A percentile compares a stretch with the other conserved stretches of the same genome.
phyloP scores from a whole-genome alignment of 169 alveolate species.

The Perkinsus marinus region DNA sequence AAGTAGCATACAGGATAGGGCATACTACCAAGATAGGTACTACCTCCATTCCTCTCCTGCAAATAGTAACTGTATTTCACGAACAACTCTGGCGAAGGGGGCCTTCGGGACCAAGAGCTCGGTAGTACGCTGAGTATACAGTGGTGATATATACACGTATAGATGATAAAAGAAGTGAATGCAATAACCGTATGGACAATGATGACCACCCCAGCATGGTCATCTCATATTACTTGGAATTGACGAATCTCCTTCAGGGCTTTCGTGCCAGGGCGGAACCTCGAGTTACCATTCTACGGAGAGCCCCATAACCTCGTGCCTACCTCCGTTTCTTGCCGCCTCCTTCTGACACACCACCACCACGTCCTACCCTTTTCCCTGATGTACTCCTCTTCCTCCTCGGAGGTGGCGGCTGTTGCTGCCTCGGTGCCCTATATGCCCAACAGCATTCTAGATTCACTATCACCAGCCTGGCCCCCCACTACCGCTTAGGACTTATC shows the following conservation, averaged over 20 bases:
- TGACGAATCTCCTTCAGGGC: background rate
- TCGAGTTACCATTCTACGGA: background rate
- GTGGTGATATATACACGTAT: too few relatives aligned
- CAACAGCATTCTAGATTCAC: too few relatives aligned
- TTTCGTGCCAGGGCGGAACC: background rate
- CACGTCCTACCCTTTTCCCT: background rate
- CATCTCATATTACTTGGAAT: background rate
- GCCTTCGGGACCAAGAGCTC: background rate
- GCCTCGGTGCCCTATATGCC: background rate
- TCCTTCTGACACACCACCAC: background rate
- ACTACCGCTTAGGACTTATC: background rate
- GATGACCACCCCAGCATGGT: background rate
- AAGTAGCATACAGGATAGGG: too few relatives aligned
- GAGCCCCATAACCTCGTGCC: too few relatives aligned
- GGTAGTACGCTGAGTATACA: background rate
- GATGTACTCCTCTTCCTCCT: background rate
- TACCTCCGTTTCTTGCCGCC: too few relatives aligned
- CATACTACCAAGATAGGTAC: background rate
- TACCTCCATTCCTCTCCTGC: background rate
- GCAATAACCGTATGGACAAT: too few relatives aligned
- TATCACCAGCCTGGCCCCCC: too few relatives aligned
- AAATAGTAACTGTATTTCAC: background rate
- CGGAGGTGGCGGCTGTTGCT: background rate
- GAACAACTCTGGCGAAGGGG: background rate
- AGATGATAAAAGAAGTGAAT: too few relatives aligned